phyloP scores from a whole-genome alignment of 2,329 filamentous ascomycete species.

The Akanthomyces uredinophilus region DNA sequence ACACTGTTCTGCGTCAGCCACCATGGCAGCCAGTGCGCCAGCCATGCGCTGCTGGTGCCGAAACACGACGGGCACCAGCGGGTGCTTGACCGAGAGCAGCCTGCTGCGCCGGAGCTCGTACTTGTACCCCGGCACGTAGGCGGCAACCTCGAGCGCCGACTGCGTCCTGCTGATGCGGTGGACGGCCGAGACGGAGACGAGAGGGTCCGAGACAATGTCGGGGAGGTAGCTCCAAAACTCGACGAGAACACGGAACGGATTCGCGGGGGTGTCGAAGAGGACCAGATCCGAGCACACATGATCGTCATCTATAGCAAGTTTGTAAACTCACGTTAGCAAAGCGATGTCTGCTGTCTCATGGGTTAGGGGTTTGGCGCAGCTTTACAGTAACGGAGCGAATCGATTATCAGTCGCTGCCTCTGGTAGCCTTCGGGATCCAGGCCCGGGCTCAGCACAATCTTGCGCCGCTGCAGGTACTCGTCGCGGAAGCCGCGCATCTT shows the following conservation, averaged over 20 bases:
- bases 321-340: not conserved
- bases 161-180: constrained; percentile 16
- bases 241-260: constrained; percentile 9
- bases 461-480: not conserved
- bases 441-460: not conserved
- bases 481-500: not conserved
- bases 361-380: not conserved
- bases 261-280: constrained; percentile 14
- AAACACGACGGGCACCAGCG: constrained; percentile 12
- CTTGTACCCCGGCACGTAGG: not conserved
- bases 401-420: constrained; percentile 9
- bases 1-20: constrained; percentile 1
- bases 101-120: not conserved
- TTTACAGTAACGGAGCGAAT: constrained; percentile 15
- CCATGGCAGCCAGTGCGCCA: constrained; percentile 7
- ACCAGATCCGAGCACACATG: constrained; percentile 15
- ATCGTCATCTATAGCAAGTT: not conserved
- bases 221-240: constrained; percentile 15
- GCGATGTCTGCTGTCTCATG: no score
- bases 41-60: constrained; percentile 13
- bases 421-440: constrained; percentile 15
- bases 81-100: constrained; percentile 8
- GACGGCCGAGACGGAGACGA: constrained; percentile 12
- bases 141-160: not conserved
- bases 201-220: constrained; percentile 11